Conservation (phyloP, 768 basidiomycete species). For the Thelephora aurantiotincta region DNA sequence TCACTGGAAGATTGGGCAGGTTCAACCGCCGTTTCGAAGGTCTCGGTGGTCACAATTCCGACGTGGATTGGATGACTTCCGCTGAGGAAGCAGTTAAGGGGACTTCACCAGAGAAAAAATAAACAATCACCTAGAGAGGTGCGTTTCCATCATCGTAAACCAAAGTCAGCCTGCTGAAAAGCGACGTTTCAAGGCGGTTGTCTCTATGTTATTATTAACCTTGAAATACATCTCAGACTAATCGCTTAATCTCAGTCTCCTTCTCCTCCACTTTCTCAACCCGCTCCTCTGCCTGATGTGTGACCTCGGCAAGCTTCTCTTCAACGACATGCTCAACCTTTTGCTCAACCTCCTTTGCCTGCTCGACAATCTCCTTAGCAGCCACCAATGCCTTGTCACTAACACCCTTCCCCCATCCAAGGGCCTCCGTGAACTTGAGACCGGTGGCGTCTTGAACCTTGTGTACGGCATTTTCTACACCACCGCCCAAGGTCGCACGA, state of each 20-base stretch:
- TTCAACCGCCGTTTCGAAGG: constrained; percentile 63
- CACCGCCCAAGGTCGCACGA: constrained; percentile 26
- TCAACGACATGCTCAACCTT: not conserved
- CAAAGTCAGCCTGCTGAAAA: too few relatives aligned
- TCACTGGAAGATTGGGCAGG: constrained; percentile 66
- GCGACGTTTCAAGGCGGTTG: too few relatives aligned
- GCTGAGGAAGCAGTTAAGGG: not conserved
- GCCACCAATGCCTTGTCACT: constrained; percentile 3
- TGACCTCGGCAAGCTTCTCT: constrained; percentile 3
- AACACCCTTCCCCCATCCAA: constrained; percentile 27
- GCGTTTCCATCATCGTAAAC: too few relatives aligned
- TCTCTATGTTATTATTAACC: too few relatives aligned
- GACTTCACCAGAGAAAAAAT: not conserved
- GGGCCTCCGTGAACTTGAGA: constrained; percentile 48
- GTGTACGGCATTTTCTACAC: constrained; percentile 32
- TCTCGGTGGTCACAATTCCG: constrained; percentile 6
- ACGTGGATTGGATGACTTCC: not conserved
- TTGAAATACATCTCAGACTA: not conserved
- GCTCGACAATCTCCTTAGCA: constrained; percentile 4
- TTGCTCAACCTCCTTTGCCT: constrained; percentile 4
- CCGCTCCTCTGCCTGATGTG: constrained; percentile 8
- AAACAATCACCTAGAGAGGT: not conserved
- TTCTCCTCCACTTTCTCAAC: constrained; percentile 6
- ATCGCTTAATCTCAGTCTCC: not conserved
- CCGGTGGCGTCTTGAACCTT: constrained; percentile 59